Evolutionary conservation across 1,284 basidiomycete genomes (phyloP).

Genomic region (Phylloporus gajari): DNA sequence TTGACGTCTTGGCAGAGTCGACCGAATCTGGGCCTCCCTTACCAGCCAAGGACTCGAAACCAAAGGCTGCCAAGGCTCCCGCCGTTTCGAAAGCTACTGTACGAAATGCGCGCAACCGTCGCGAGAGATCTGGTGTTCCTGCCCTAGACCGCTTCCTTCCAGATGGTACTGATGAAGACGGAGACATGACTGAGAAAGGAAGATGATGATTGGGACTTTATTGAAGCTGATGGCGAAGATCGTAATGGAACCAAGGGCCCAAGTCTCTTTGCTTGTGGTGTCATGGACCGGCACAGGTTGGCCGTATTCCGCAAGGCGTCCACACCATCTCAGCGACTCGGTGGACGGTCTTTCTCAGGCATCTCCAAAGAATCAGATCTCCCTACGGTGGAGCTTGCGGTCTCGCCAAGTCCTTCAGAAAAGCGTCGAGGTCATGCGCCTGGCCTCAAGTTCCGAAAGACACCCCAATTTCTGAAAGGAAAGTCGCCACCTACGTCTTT

Average conservation of each 20-base stretch:
- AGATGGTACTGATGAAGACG: conserved; percentile 67
- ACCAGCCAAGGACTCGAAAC: conserved; percentile 45
- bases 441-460: conserved; percentile 76
- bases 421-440: conserved; percentile 73
- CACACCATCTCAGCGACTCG: conserved; percentile 62
- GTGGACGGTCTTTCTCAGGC: conserved; percentile 63
- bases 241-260: conserved; percentile 78
- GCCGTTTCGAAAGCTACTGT: conserved; percentile 36
- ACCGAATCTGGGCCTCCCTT: conserved; percentile 36
- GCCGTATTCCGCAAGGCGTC: conserved; percentile 84
- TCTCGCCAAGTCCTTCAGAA: conserved; percentile 61
- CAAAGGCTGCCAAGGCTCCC: conserved; percentile 44
- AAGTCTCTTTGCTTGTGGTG: conserved; percentile 84
- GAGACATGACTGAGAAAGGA: conserved; percentile 63
- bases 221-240: conserved; percentile 82
- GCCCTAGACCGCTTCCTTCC: conserved; percentile 77
- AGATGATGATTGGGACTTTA: conserved; percentile 88
- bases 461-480: conserved; percentile 74
- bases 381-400: conserved; percentile 40
- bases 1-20: conserved; percentile 14
- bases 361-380: conserved; percentile 65
- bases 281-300: conserved; percentile 82
- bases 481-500: conserved; percentile 72
- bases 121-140: conserved; percentile 81
- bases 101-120: conserved; percentile 52